Evolutionary conservation across 768 basidiomycete genomes (phyloP).

Genomic region (Phlegmacium glaucopus): DNA sequence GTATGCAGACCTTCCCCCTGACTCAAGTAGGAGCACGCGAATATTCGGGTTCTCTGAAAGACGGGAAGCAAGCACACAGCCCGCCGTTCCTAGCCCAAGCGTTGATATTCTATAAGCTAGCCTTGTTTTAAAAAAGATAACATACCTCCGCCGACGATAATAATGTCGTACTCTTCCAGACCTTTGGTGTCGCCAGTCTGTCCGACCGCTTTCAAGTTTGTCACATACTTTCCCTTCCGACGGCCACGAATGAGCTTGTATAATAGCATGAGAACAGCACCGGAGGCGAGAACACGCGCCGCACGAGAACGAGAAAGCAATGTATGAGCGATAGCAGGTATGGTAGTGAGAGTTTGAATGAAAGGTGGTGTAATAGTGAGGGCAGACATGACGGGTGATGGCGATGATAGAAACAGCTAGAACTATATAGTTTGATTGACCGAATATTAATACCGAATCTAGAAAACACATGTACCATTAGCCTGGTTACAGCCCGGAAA

Average conservation of each 20-base stretch:
- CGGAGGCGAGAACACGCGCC: not conserved
- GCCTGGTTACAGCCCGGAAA: too few relatives aligned
- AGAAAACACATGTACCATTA: too few relatives aligned
- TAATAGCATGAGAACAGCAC: not conserved
- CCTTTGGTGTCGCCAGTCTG: not conserved
- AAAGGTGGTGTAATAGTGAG: too few relatives aligned
- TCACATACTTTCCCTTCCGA: not conserved
- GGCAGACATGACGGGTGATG: too few relatives aligned
- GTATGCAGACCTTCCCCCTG: constrained; percentile 45
- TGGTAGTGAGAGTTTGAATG: too few relatives aligned
- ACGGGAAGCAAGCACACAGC: constrained; percentile 51
- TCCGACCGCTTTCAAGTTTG: not conserved
- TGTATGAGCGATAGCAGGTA: not conserved
- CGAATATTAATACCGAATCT: too few relatives aligned
- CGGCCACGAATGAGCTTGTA: not conserved
- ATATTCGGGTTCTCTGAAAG: constrained; percentile 45
- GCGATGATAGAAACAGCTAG: not conserved
- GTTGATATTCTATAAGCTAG: not conserved
- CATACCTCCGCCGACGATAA: not conserved
- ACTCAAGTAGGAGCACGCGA: constrained; percentile 48
- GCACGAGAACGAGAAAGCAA: not conserved
- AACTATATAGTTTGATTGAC: too few relatives aligned
- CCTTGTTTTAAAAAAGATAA: not conserved
- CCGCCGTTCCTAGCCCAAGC: constrained; percentile 41
- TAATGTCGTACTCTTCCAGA: not conserved